phyloP scores from a whole-genome alignment of 2,329 filamentous ascomycete species.

The Aspergillus hiratsukae region DNA sequence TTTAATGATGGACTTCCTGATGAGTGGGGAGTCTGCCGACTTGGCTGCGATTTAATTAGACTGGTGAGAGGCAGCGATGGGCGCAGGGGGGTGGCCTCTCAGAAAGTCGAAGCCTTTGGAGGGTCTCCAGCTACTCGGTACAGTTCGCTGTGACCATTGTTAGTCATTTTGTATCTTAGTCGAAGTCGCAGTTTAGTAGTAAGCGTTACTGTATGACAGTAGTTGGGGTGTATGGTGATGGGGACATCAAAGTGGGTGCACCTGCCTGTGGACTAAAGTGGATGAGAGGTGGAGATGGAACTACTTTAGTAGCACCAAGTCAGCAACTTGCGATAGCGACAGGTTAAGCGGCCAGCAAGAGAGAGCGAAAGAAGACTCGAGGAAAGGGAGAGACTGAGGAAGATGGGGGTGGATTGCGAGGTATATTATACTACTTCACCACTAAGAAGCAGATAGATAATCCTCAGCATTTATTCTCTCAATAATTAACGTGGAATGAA shows the following conservation, averaged over 20 bases:
- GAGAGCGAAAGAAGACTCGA: not conserved
- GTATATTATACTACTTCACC: not conserved
- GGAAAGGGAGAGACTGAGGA: not conserved
- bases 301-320: not conserved
- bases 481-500: not conserved
- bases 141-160: not conserved
- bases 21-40: constrained; percentile 6
- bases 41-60: constrained; percentile 7
- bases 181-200: not conserved
- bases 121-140: not conserved
- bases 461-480: not conserved
- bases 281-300: not conserved
- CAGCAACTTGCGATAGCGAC: not conserved
- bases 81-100: not conserved
- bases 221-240: not conserved
- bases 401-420: not conserved
- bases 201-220: not conserved
- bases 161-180: not conserved
- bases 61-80: constrained; percentile 1
- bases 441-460: no score
- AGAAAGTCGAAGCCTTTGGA: not conserved
- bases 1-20: constrained; percentile 3
- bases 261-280: not conserved
- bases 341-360: not conserved
- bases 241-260: not conserved